Evolutionary conservation across 176 grass and related monocot species (phyloP).

Genomic region (Ananas comosus): DNA sequence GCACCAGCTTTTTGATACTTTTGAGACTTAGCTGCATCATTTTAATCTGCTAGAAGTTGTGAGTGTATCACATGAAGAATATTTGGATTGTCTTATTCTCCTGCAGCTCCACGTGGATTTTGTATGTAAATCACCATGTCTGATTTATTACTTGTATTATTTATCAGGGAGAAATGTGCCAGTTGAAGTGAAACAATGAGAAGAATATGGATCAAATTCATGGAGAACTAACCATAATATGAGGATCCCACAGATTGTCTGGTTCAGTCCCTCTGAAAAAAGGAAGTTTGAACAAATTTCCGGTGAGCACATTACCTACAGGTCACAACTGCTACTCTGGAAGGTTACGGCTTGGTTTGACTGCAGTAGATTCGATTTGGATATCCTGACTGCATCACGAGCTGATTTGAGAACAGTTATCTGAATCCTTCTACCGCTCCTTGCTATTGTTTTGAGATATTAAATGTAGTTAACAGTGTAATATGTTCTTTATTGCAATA

Average conservation of each 20-base stretch:
- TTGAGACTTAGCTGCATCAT: not conserved
- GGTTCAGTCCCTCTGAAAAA: too few relatives aligned
- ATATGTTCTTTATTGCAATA: not conserved
- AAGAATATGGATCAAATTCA: not conserved
- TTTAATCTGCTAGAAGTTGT: not conserved
- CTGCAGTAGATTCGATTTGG: not conserved
- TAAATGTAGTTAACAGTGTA: not conserved
- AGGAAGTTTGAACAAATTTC: too few relatives aligned
- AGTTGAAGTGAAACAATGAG: constrained; percentile 16
- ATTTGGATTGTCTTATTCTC: not conserved
- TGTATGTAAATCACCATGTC: not conserved
- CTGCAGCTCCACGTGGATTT: not conserved
- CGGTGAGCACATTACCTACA: too few relatives aligned
- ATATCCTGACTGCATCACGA: not conserved
- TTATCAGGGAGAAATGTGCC: constrained; percentile 11
- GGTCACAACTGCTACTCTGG: too few relatives aligned
- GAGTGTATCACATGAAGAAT: not conserved
- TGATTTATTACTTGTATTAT: not conserved
- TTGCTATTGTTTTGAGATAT: not conserved
- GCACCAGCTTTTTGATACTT: not conserved
- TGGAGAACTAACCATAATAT: not conserved
- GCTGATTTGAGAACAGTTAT: not conserved
- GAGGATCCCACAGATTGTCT: too few relatives aligned
- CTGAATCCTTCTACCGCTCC: not conserved
- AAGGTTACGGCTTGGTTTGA: not conserved